A percentile compares a stretch with the other conserved stretches of the same genome.
phyloP scores from a whole-genome alignment of 805 yeast species.

The Suhomyces sp. region DNA sequence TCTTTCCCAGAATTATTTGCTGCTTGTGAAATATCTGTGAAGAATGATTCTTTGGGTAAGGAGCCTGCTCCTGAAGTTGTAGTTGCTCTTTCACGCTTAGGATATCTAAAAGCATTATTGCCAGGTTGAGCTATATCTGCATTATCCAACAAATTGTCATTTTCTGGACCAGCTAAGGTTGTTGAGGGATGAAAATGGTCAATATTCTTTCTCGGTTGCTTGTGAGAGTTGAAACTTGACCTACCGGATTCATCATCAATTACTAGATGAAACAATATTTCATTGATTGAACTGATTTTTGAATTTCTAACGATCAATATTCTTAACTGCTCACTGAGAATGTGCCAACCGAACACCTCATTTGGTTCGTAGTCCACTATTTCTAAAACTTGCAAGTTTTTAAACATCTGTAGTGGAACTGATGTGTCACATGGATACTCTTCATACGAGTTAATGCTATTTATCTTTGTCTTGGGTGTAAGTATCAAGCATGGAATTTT shows the following conservation, averaged over 20 bases:
- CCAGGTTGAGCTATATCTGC: constrained; percentile 7
- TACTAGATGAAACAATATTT: constrained; percentile 51
- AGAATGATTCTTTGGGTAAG: constrained; percentile 19
- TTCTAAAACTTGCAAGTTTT: constrained; percentile 61
- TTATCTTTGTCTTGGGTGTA: constrained; percentile 59
- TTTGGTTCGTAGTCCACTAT: constrained; percentile 60
- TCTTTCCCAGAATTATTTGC: constrained; percentile 10
- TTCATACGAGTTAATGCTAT: constrained; percentile 58
- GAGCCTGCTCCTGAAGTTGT: constrained; percentile 30
- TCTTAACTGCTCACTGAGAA: constrained; percentile 51
- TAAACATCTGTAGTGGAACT: constrained; percentile 61
- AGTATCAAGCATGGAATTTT: constrained; percentile 63
- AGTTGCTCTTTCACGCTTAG: constrained; percentile 23
- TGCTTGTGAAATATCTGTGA: constrained; percentile 8
- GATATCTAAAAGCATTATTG: constrained; percentile 26
- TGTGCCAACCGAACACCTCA: constrained; percentile 66
- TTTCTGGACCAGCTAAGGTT: constrained; percentile 9
- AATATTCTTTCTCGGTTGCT: constrained; percentile 18
- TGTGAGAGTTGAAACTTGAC: constrained; percentile 28
- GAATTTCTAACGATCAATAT: constrained; percentile 54
- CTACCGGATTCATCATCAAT: constrained; percentile 51
- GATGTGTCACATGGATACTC: constrained; percentile 73
- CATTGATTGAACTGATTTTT: constrained; percentile 51
- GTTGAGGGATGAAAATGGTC: constrained; percentile 7
- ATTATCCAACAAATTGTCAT: constrained; percentile 11